Evolutionary conservation across 768 basidiomycete genomes (phyloP).

Genomic region (Galerina marginata): DNA sequence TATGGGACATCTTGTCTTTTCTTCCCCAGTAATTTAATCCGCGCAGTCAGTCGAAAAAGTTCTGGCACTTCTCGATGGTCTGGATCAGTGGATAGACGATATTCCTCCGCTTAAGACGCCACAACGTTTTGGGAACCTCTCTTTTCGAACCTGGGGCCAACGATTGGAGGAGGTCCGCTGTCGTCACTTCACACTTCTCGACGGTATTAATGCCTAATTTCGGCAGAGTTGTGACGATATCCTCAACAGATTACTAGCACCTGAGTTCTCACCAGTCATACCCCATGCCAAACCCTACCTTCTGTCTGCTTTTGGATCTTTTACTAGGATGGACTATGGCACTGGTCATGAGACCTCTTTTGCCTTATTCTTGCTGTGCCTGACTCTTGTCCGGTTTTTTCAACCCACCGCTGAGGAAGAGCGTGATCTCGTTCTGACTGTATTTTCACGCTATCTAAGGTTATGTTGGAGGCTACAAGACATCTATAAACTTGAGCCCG

Average conservation of each 20-base stretch:
- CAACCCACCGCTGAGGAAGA: constrained; percentile 65
- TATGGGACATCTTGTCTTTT: constrained; percentile 23
- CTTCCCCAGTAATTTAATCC: constrained; percentile 6
- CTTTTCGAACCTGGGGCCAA: constrained; percentile 85
- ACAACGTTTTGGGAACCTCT: constrained; percentile 91
- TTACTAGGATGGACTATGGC: constrained; percentile 93
- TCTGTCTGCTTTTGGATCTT: constrained; percentile 85
- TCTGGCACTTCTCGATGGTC: constrained; percentile 63
- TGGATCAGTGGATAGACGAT: constrained; percentile 79
- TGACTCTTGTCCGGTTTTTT: constrained; percentile 73
- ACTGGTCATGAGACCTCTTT: constrained; percentile 96
- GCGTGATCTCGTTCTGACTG: constrained; percentile 56
- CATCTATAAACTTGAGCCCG: constrained; percentile 89
- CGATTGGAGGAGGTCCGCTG: constrained; percentile 73
- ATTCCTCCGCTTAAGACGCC: constrained; percentile 76
- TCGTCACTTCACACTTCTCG: constrained; percentile 8
- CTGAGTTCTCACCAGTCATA: constrained; percentile 46
- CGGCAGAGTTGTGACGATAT: constrained; percentile 59
- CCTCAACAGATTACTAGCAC: constrained; percentile 53
- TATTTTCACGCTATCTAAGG: constrained; percentile 79
- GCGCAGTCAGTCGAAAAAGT: constrained; percentile 43
- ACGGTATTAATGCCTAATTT: constrained; percentile 13
- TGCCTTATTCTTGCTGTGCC: constrained; percentile 73
- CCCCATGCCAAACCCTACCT: constrained; percentile 82
- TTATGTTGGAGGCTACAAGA: constrained; percentile 90